These are phyloP conservation scores for Aspergillus affinis DNA, from an alignment of 495 filamentous ascomycete species.

Conservation along the genomic window DNA sequence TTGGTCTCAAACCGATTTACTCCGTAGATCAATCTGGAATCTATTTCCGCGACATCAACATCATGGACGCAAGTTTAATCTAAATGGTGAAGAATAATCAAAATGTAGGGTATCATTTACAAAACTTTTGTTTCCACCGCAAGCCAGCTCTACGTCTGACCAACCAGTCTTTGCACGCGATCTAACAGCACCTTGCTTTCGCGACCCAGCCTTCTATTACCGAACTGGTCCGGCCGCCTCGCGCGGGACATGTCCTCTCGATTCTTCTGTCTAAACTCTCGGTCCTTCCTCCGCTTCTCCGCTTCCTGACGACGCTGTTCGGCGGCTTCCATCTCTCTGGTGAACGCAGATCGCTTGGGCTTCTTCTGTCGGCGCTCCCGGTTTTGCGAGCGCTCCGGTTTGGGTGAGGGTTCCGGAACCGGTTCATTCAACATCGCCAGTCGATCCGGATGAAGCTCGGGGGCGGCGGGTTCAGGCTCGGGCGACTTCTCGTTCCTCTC, in stretches of 20 bases:
- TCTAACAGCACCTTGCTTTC: slow-evolving; percentile 83
- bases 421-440: slow-evolving; percentile 62
- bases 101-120: slow-evolving; percentile 26
- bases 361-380: slow-evolving; percentile 34
- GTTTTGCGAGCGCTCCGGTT: slow-evolving; percentile 17
- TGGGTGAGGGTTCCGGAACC: slow-evolving; percentile 24
- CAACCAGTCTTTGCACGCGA: slow-evolving; percentile 74
- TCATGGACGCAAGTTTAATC: neutral
- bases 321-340: slow-evolving; percentile 72
- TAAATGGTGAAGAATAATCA: neutral
- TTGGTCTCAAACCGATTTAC: too few relatives aligned
- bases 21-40: neutral
- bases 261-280: slow-evolving; percentile 59
- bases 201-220: slow-evolving; percentile 78
- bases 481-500: slow-evolving; percentile 24
- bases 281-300: slow-evolving; percentile 58
- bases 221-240: slow-evolving; percentile 68
- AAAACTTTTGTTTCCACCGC: slow-evolving; percentile 10
- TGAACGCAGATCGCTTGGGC: slow-evolving; percentile 67
- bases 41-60: neutral
- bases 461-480: slow-evolving; percentile 32
- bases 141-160: slow-evolving; percentile 18
- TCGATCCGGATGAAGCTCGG: slow-evolving; percentile 71
- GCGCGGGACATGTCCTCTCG: slow-evolving; percentile 75
- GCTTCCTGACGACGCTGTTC: slow-evolving; percentile 62